These are phyloP conservation scores for Melaleuca quinquenervia DNA, from an alignment of 345 rosid genomes.

Conservation along the genomic window DNA sequence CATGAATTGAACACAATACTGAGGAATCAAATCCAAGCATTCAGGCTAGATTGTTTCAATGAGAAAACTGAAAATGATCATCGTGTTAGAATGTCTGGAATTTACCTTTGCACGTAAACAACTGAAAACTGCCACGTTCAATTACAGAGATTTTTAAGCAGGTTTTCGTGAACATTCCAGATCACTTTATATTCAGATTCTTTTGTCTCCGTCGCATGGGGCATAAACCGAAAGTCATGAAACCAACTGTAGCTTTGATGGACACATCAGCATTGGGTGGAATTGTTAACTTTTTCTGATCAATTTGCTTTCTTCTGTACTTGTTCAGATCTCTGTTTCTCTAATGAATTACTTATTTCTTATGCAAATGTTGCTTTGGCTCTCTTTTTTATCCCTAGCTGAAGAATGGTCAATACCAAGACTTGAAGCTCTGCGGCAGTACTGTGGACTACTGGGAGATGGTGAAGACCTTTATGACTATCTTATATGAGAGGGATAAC, in stretches of 20 bases:
- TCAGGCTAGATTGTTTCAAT: neutral
- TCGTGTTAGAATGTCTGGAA: neutral
- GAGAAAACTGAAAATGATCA: neutral
- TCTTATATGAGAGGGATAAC: neutral
- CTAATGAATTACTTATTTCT: neutral
- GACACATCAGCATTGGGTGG: neutral
- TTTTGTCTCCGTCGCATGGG: neutral
- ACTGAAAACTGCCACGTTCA: neutral
- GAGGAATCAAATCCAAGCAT: neutral
- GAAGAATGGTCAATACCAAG: neutral
- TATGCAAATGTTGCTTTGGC: neutral
- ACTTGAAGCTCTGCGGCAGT: neutral
- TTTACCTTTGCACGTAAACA: neutral
- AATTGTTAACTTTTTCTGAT: neutral
- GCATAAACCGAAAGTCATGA: neutral
- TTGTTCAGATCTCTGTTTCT: neutral
- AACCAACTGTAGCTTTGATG: neutral
- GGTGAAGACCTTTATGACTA: slow-evolving; percentile 7
- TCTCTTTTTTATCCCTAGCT: neutral
- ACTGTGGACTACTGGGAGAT: neutral
- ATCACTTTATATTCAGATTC: neutral
- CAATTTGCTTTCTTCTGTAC: neutral
- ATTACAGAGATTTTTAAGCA: neutral
- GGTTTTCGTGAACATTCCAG: neutral
- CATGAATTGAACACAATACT: neutral